phyloP scores from a whole-genome alignment of 2,329 filamentous ascomycete species.

The Aureobasidium sp. region DNA sequence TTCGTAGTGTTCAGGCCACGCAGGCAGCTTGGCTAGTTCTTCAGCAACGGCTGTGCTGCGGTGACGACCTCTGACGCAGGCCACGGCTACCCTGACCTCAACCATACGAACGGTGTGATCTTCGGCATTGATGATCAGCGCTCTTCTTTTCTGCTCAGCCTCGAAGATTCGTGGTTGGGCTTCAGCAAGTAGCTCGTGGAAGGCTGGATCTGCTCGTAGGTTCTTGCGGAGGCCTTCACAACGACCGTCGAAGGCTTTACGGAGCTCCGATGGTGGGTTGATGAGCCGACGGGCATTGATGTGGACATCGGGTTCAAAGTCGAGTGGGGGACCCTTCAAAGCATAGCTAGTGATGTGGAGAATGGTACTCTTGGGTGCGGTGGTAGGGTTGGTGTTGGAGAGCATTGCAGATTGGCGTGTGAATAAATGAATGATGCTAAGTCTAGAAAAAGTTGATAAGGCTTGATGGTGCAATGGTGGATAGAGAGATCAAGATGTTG shows the following conservation, averaged over 20 bases:
- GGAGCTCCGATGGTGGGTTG: background rate
- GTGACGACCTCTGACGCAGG: background rate
- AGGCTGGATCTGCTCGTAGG: background rate
- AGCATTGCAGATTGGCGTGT: background rate
- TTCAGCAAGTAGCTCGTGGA: background rate
- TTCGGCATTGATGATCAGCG: background rate
- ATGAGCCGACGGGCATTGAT: background rate
- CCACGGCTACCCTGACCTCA: constrained; percentile 1
- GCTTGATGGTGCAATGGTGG: no score
- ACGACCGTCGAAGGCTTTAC: constrained; percentile 1
- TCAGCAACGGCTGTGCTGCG: background rate
- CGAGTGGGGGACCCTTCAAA: background rate
- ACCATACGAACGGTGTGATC: background rate
- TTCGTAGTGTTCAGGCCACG: background rate
- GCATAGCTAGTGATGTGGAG: background rate
- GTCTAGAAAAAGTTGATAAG: background rate
- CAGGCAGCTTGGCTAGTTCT: background rate
- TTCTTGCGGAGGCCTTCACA: background rate
- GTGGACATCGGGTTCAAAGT: background rate
- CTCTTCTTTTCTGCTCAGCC: background rate
- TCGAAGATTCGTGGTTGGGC: background rate
- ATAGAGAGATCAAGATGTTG: no score
- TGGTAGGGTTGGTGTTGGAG: background rate
- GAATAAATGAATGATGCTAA: background rate
- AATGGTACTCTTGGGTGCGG: background rate